Base-by-base conservation (phyloP, 441 rosid genomes). In the Mallotus repandus region DNA sequence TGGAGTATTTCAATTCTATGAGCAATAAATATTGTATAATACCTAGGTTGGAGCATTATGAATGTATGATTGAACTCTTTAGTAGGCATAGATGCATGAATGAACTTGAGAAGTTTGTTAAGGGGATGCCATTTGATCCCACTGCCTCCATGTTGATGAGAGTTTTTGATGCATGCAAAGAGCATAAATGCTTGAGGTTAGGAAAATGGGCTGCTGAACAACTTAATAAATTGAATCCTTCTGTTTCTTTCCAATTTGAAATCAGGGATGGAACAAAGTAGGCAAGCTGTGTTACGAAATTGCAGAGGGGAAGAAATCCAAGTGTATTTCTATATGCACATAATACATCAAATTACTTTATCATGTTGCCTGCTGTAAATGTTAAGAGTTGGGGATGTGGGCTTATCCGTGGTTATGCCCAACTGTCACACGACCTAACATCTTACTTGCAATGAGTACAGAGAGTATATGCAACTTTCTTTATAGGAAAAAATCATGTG, bases 11-110 rank as follows among this genome's bases (percentile, higher is more conserved):
- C 69, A 72, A 86, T 73, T 84, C 87, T 41, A 88, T 92, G 89
- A 84, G 86, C 68, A 74, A 63, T 32, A 66, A 83, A 12, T 87
- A 86, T 70, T 68, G 59, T 76, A 69, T 89, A 58, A 78, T 84
- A 72, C 98, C 90, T 12, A 84, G 85, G 79, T 52, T 90, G 75
- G 97, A 90, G 81, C 97, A 90, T 82, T 87, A 90, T 73, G 89
- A 89, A 69, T 88, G 86, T 75, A 88, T 94, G 88, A 74, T 91
- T 43, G 89, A 91, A 68, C 88, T 91, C 66, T 91, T 82, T 55
- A 69, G 82, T 54, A 78, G 78, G 72, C 64, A 77, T 71, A 86
- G 91, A 52, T 74, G 74, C 76, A 77, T 77, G 80, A 74, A 75
- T 46, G 87, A 89, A 78, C 95, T 94, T 35, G 83, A 88, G 78